Percentiles rank a stretch among this genome's conserved stretches.
Conservation (phyloP, 306 rosid species). For the Cicer bijugum region DNA sequence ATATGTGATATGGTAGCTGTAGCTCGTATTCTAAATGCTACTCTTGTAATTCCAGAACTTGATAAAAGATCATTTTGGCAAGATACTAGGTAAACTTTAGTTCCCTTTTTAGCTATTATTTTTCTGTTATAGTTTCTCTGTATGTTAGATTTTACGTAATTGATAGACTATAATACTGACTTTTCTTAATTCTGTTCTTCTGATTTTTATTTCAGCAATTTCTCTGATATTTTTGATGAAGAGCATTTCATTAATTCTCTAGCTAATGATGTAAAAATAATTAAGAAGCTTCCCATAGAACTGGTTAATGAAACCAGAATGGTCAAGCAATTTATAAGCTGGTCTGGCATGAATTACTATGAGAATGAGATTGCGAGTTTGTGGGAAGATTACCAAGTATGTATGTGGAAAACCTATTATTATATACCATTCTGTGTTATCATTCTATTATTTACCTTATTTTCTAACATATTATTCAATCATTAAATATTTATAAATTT, state of each 20-base stretch:
- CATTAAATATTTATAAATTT: slow-evolving; percentile 26
- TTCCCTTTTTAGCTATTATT: slow-evolving; percentile 9
- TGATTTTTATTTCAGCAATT: slow-evolving; percentile 65
- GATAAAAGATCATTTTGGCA: slow-evolving; percentile 95
- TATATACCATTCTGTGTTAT: slow-evolving; percentile 29
- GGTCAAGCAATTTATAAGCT: slow-evolving; percentile 83
- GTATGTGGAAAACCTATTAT: slow-evolving; percentile 44
- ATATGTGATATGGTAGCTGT: slow-evolving; percentile 99
- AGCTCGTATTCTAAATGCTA: slow-evolving; percentile 88
- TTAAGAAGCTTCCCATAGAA: slow-evolving; percentile 73
- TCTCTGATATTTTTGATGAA: slow-evolving; percentile 92
- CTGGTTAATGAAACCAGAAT: slow-evolving; percentile 58
- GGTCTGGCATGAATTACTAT: slow-evolving; percentile 93
- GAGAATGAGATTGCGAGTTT: slow-evolving; percentile 77
- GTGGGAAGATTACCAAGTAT: slow-evolving; percentile 82
- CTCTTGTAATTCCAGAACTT: slow-evolving; percentile 93
- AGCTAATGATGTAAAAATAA: slow-evolving; percentile 75
- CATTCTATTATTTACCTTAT: background rate
- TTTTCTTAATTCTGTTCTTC: slow-evolving; percentile 26
- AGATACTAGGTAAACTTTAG: slow-evolving; percentile 70
- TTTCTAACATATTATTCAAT: slow-evolving; percentile 31
- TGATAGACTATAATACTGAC: background rate
- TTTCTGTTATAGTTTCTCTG: slow-evolving; percentile 27
- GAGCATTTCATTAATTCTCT: slow-evolving; percentile 75
- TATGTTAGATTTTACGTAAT: slow-evolving; percentile 21